These are phyloP conservation scores for Pseudogymnoascus sp. DNA, from an alignment of 2,329 filamentous ascomycete genomes.

Conservation along the genomic window DNA sequence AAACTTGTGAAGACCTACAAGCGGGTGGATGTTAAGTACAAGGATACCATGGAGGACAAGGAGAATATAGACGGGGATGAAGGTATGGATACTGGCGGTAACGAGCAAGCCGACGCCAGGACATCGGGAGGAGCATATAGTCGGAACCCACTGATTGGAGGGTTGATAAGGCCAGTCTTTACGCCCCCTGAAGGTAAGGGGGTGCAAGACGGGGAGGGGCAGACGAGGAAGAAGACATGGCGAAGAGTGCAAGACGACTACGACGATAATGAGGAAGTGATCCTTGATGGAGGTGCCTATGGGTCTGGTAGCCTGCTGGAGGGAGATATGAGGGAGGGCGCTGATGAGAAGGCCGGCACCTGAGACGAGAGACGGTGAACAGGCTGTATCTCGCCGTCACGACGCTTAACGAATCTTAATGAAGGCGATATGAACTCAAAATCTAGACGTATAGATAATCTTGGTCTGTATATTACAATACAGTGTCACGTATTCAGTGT, in stretches of 20 bases:
- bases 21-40: not conserved
- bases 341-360: conserved; percentile 14
- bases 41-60: not conserved
- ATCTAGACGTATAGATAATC: not conserved
- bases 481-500: not conserved
- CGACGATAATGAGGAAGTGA: conserved; percentile 33
- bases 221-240: conserved; percentile 28
- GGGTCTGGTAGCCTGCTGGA: conserved; percentile 14
- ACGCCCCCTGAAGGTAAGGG: conserved; percentile 23
- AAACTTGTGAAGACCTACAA: conserved; percentile 39
- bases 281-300: conserved; percentile 32
- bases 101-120: conserved; percentile 9
- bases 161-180: conserved; percentile 29
- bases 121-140: conserved; percentile 26
- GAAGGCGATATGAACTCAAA: not conserved
- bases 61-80: conserved; percentile 16
- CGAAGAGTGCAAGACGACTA: conserved; percentile 34
- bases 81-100: conserved; percentile 11
- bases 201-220: conserved; percentile 11
- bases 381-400: not conserved
- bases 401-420: not conserved
- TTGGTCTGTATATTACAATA: not conserved
- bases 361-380: not conserved
- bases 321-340: conserved; percentile 14
- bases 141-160: conserved; percentile 28